A percentile compares a stretch with the other conserved stretches of the same genome.
phyloP scores from a whole-genome alignment of 768 basidiomycete species.

The Cyclocybe cylindracea region DNA sequence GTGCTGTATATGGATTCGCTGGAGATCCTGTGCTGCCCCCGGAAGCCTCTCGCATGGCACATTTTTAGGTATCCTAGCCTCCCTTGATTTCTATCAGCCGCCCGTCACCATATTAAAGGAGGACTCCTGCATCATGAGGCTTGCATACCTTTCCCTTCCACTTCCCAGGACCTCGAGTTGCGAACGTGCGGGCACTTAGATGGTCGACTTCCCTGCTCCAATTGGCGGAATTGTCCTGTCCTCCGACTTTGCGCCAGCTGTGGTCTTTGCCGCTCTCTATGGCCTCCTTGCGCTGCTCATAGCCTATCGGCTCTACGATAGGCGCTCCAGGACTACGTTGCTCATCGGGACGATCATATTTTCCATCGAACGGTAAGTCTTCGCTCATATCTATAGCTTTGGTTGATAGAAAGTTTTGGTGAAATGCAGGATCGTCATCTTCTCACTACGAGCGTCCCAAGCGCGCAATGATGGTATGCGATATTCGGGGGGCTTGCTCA shows the following conservation, averaged over 20 bases:
- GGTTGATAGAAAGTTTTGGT: background rate
- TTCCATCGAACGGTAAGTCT: constrained; percentile 37
- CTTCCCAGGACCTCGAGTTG: background rate
- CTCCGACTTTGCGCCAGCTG: constrained; percentile 42
- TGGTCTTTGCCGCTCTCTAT: constrained; percentile 42
- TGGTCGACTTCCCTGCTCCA: constrained; percentile 39
- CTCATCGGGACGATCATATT: constrained; percentile 33
- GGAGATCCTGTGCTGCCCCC: background rate
- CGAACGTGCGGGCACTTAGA: background rate
- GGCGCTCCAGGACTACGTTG: constrained; percentile 35
- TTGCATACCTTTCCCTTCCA: background rate
- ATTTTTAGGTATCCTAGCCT: too few species aligned
- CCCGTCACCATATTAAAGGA: background rate
- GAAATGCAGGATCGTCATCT: constrained; percentile 30
- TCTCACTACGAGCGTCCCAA: constrained; percentile 29
- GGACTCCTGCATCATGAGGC: background rate
- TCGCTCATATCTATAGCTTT: background rate
- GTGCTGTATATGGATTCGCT: background rate
- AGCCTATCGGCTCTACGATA: constrained; percentile 32
- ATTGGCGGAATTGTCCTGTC: constrained; percentile 41
- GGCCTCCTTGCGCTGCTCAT: constrained; percentile 35
- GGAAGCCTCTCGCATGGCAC: background rate
- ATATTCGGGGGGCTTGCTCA: constrained; percentile 22
- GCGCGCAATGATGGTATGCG: constrained; percentile 17
- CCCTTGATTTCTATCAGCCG: too few species aligned